These are phyloP conservation scores for Penicillium sp. DNA, from an alignment of 2,329 filamentous ascomycete species.

Conservation along the genomic window DNA sequence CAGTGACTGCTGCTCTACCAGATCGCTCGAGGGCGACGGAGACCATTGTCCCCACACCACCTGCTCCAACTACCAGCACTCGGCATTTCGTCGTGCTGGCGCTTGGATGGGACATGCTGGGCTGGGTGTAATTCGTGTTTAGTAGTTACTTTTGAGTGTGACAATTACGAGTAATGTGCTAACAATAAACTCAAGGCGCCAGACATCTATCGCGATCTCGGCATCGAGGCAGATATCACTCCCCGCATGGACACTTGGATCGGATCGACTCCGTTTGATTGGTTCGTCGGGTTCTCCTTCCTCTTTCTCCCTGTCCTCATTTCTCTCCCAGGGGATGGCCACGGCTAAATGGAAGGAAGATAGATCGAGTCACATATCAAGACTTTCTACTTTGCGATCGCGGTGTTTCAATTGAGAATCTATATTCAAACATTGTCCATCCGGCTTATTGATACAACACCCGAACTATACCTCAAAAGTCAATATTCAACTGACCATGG, in stretches of 20 bases:
- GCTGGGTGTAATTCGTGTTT: neutral
- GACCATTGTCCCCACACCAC: constrained; percentile 58
- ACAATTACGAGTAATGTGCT: neutral
- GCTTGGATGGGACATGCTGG: neutral
- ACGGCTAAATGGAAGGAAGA: neutral
- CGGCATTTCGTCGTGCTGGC: constrained; percentile 1
- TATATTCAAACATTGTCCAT: too few species aligned
- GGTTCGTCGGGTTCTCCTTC: neutral
- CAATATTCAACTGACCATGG: neutral
- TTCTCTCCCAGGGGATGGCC: neutral
- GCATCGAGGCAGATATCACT: neutral
- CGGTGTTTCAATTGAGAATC: neutral
- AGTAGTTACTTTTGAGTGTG: too few species aligned
- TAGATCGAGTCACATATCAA: neutral
- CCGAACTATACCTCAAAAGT: neutral
- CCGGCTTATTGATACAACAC: too few species aligned
- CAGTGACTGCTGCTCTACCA: constrained; percentile 53
- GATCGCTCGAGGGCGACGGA: constrained; percentile 56
- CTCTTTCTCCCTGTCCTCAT: neutral
- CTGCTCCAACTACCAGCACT: constrained; percentile 56
- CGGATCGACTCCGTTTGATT: neutral
- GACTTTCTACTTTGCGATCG: too few species aligned
- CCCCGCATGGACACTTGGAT: neutral
- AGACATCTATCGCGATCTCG: too few species aligned
- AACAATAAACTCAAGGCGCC: neutral